A percentile compares a stretch with the other conserved stretches of the same genome.
Conservation (phyloP, 2,329 filamentous ascomycete genomes). For the Colletotrichum trifolii region DNA sequence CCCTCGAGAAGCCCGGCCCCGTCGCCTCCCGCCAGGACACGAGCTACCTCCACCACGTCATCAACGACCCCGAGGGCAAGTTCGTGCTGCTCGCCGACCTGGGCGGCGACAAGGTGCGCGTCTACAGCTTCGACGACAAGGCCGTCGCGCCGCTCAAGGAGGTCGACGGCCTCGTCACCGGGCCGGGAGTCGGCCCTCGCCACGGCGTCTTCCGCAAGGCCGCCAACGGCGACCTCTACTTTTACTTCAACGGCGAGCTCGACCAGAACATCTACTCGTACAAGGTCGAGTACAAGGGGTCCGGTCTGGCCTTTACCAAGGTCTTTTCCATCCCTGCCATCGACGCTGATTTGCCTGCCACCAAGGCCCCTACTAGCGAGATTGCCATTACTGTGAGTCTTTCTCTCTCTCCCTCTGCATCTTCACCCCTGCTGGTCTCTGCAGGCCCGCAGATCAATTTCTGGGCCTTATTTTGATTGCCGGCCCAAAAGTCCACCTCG, state of each 20-base stretch:
- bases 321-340: conserved; percentile 36
- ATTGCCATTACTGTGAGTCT: conserved; percentile 38
- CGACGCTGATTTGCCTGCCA: conserved; percentile 31
- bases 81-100: conserved; percentile 35
- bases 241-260: conserved; percentile 40
- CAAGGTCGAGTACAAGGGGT: conserved; percentile 36
- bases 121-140: conserved; percentile 32
- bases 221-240: conserved; percentile 36
- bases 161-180: conserved; percentile 32
- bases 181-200: conserved; percentile 36
- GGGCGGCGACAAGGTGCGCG: conserved; percentile 35
- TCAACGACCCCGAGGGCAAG: conserved; percentile 33
- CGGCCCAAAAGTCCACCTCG: not conserved
- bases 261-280: conserved; percentile 39
- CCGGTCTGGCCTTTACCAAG: conserved; percentile 39
- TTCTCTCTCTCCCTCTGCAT: not conserved
- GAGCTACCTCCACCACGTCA: conserved; percentile 36
- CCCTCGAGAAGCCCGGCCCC: conserved; percentile 34
- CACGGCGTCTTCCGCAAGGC: conserved; percentile 38
- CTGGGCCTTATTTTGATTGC: conserved; percentile 14
- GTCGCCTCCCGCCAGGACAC: conserved; percentile 32
- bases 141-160: conserved; percentile 36
- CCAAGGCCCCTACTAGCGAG: conserved; percentile 38
- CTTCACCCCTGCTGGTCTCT: conserved; percentile 6
- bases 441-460: conserved; percentile 17